Evolutionary conservation across 1,139 yeast genomes (phyloP), one percentile per base, ranked within the genome.

Genomic region (Candida smagusa): DNA sequence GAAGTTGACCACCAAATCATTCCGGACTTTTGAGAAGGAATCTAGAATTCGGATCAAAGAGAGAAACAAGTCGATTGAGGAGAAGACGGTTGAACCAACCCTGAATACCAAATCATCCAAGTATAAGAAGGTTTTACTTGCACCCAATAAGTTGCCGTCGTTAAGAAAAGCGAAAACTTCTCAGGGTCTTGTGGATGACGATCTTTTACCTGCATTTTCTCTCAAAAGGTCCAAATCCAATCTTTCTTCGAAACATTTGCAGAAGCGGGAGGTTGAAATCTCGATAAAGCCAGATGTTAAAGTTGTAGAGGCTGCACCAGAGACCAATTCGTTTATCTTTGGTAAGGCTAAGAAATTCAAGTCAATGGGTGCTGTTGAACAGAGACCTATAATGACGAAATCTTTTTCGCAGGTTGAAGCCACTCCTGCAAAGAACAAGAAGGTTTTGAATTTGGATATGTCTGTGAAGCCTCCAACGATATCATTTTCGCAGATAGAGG

Each of bases 201-300:
- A 57, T 21, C 48, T 63, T 37, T 46, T 57, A 25, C 72, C 69
- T 1, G 62, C 65, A 2, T 48, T 61, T 31, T 49, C 60, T 23
- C 50, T 72, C 13, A 67, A 64, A 33, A 53, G 77, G 36, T 68
- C 77, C 1, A 70, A 64, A 38, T 70, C 77, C 0, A 67, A 60
- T 37, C 55, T 74, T 43, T 65, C 72, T 3, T 57, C 77, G 0
- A 67, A 63, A 28, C 62, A 63, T 39, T 48, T 74, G 32, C 67
- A 71, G 28, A 66, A 68, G 42, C 52, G 79, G 33, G 74, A 73
- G 46, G 72, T 74, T n/a, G 79, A 74, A 37, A 59, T 74, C 48
- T 59, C 72, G 0, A 39, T 51, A 3, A 42, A 38, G 25, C 37
- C 28, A 26, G 38, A 37, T 23, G 2, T 23, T 19, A 31, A 39